A percentile compares a stretch with the other conserved stretches of the same genome.
phyloP scores from a whole-genome alignment of 75 land plant genomes.

The Cupressus sempervirens region DNA sequence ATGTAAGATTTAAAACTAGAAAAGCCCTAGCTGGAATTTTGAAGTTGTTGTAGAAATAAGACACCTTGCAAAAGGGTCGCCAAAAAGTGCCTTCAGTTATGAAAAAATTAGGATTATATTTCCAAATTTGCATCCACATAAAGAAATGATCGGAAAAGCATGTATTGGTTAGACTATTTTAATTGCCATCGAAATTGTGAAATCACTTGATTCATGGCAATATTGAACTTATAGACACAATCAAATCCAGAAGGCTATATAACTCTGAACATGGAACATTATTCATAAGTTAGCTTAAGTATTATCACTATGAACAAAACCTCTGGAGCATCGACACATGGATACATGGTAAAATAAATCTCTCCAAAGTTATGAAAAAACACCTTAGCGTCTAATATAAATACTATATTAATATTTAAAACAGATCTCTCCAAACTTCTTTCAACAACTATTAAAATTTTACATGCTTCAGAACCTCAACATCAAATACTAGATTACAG shows the following conservation, averaged over 20 bases:
- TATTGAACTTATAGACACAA: no score
- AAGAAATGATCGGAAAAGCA: neutral
- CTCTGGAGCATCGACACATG: neutral
- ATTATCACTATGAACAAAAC: no score
- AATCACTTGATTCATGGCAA: neutral
- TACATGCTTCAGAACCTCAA: no score
- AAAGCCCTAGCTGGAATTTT: neutral
- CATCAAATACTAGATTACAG: no score
- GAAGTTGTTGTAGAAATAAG: neutral
- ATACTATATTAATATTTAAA: no score
- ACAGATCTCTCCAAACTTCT: no score
- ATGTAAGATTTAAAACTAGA: neutral
- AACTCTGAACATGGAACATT: neutral
- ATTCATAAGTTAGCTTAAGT: neutral
- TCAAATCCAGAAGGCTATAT: no score
- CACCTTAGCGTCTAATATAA: no score
- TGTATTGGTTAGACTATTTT: neutral
- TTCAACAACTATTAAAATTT: no score
- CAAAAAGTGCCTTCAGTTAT: neutral
- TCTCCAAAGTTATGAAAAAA: neutral
- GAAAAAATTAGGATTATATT: neutral
- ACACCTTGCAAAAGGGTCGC: neutral
- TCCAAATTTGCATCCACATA: neutral
- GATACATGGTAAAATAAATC: neutral
- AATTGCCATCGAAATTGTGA: neutral